Evolutionary conservation across 2,329 filamentous ascomycete species (phyloP), one percentile per base, ranked within the genome.

Genomic region (Diaporthe destruens): DNA sequence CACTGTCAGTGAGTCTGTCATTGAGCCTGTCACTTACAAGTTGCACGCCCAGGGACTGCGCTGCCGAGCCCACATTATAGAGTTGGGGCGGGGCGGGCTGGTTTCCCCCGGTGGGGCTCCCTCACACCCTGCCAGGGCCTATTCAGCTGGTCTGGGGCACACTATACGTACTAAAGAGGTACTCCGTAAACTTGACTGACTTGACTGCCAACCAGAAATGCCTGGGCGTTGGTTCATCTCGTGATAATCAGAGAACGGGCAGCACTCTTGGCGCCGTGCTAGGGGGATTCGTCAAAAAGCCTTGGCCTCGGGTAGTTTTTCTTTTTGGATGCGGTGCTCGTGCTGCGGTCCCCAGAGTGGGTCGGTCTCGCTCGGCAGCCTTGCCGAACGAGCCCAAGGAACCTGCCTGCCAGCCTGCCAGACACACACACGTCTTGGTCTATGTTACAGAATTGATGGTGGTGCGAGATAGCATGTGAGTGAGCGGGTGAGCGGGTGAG

Each of bases 41-140:
- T 29, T 29, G 29, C 29, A 29, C 29, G 29, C 29, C 29, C 29
- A 51, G 47, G 47, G 29, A n/a, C 59, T 39, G 61, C 61, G 47
- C 61, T 66, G 61, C 47, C 29, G 61, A 53, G 47, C 32, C 61
- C 61, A 66, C 61, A 66, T 66, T 66, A 66, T 66, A 66, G 47
- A 39, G 61, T 66, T 66, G 44, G 8, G 44, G 32, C 42, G 42
- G 42, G 44, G 29, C 61, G 61, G 29, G 61, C 44, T 29, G 44
- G 44, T 51, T 65, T 51, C 12, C 32, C 12, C 18, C 4, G 44
- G 47, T 29, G 61, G 61, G 61, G 20, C n/a, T 56, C n/a, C 23
- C 32, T 34, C n/a, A 51, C 44, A 66, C 47, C 47, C 8, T 47
- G 12, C 29, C 18, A 20, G 59, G 59, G 12, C 44, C 8, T 39